Evolutionary conservation across 495 filamentous ascomycete genomes (phyloP).

Genomic region (Xylaria palmicola): DNA sequence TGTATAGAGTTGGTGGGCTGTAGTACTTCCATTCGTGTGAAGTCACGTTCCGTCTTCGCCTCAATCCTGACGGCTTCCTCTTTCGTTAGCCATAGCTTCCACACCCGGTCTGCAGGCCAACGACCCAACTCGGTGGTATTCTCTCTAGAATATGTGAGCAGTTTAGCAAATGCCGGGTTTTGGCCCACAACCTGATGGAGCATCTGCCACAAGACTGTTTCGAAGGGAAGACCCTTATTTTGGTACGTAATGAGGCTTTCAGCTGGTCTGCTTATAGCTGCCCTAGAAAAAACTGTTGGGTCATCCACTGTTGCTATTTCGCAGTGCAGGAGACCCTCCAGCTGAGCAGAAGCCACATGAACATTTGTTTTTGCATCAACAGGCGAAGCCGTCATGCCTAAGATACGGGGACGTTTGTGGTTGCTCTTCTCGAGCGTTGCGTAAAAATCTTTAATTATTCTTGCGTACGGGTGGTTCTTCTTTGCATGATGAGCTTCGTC

Average conservation of each 20-base stretch:
- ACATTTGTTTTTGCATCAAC: slow-evolving; percentile 81
- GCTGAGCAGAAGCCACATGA: slow-evolving; percentile 66
- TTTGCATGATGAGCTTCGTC: slow-evolving; percentile 98
- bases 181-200: slow-evolving; percentile 58
- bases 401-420: slow-evolving; percentile 67
- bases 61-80: slow-evolving; percentile 64
- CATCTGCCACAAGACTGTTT: slow-evolving; percentile 61
- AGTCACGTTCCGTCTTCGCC: slow-evolving; percentile 50
- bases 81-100: slow-evolving; percentile 69
- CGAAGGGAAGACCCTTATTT: slow-evolving; percentile 48
- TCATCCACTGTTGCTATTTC: slow-evolving; percentile 82
- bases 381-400: slow-evolving; percentile 97
- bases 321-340: slow-evolving; percentile 76
- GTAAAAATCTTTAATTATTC: slow-evolving; percentile 90
- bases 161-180: slow-evolving; percentile 54
- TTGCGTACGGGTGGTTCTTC: slow-evolving; percentile 88
- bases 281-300: slow-evolving; percentile 57
- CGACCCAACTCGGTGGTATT: slow-evolving; percentile 69
- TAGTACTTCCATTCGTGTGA: slow-evolving; percentile 26
- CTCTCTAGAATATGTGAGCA: slow-evolving; percentile 57
- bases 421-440: slow-evolving; percentile 33
- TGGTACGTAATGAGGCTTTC: slow-evolving; percentile 54
- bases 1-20: slow-evolving; percentile 35
- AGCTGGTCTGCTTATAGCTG: slow-evolving; percentile 25
- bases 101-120: slow-evolving; percentile 86